Conservation (phyloP, 1,284 basidiomycete species). For the Cutaneotrichosporon sp. region DNA sequence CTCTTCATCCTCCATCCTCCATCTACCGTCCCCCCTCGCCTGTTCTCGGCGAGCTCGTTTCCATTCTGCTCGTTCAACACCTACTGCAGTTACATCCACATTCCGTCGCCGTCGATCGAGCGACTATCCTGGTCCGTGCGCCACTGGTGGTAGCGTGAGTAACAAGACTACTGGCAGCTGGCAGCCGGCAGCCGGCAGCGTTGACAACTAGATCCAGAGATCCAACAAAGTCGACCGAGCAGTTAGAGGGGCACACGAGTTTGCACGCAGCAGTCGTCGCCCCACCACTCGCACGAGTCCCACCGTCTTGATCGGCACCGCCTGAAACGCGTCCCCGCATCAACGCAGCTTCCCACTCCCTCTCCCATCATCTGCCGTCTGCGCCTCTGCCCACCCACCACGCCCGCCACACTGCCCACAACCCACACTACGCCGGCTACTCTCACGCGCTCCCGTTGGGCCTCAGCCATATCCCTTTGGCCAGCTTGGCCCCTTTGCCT, state of each 20-base stretch:
- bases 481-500: neutral
- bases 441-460: neutral
- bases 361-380: no score
- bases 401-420: neutral
- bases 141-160: neutral
- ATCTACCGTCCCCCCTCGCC: neutral
- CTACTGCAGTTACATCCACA: neutral
- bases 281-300: no score
- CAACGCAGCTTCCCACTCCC: neutral
- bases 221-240: no score
- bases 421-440: no score
- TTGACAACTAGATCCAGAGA: constrained; percentile 1
- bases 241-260: neutral
- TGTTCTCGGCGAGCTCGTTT: neutral
- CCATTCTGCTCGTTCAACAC: neutral
- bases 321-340: neutral
- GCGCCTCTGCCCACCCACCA: neutral
- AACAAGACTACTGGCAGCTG: no score
- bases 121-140: neutral
- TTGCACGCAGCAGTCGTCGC: neutral
- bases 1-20: neutral
- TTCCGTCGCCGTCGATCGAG: constrained; percentile 1
- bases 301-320: neutral
- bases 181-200: neutral
- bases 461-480: neutral